Base-by-base conservation (phyloP, 805 yeast genomes). In the Sporopachydermia quercuum region DNA sequence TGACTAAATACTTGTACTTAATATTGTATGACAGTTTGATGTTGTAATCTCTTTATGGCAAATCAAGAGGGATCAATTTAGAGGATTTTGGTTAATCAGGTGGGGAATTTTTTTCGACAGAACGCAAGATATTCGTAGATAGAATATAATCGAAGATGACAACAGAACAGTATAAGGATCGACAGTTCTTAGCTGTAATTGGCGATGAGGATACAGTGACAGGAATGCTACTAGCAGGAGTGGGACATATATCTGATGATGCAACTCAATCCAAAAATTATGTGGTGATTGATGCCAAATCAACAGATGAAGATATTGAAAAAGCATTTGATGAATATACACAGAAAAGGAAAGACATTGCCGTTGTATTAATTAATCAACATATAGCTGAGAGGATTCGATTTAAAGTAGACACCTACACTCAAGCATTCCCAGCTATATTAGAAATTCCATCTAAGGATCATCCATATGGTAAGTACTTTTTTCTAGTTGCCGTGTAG, bases 141-240 rank as follows among this genome's bases (percentile, higher is more conserved):
- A n/a, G n/a, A n/a, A n/a, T n/a, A n/a, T n/a, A n/a, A n/a, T n/a
- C n/a, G n/a, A 18, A 11, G 35, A 30, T 33, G 36, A 55, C 52
- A 56, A 41, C 56, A 5, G 61, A 58, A 34, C 53, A 50, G 35
- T 70, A 67, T 63, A 58, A 71, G 45, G 82, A 86, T 55, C 78
- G 98, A 53, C 71, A 80, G 34, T 68, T 87, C 49, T 66, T 91
- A 43, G 97, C 96, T 8, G 94, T 87, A 34, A 85, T 91, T 53
- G 98, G 96, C 14, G 98, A 91, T 54, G 98, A 91, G 63, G 97
- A 91, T 55, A 81, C 97, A 16, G 87, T 91, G 44, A 91, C 98
- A 2, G 98, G 98, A 3, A 73, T 91, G 68, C 67, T 91, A 27
- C 70, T 91, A 43, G 98, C 98, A 1, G 98, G 98, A 18, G 76